Evolutionary conservation across 306 rosid genomes (phyloP).

Genomic region (Gastrolobium villosum): DNA sequence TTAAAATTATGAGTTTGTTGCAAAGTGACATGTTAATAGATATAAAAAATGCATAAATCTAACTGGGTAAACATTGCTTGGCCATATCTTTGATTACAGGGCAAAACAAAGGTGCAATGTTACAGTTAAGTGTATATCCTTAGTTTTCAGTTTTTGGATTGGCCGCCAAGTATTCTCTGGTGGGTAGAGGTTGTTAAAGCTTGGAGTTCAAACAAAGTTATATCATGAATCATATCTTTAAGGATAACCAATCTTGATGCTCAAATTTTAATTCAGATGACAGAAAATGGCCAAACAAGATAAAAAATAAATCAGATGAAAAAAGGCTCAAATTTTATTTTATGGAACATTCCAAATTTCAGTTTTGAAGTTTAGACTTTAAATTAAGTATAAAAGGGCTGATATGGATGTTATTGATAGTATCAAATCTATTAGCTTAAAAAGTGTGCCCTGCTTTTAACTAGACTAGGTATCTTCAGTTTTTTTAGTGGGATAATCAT

Average conservation of each 20-base stretch:
- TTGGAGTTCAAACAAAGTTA: constrained; percentile 57
- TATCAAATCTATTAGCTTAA: no score
- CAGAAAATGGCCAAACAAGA: neutral
- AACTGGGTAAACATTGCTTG: constrained; percentile 15
- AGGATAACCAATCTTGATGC: constrained; percentile 12
- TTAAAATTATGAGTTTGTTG: constrained; percentile 35
- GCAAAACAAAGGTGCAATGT: constrained; percentile 36
- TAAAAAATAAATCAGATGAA: no score
- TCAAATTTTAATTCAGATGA: neutral
- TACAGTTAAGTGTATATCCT: constrained; percentile 32
- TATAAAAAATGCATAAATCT: neutral
- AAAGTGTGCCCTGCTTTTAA: no score
- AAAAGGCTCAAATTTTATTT: no score
- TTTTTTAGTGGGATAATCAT: no score
- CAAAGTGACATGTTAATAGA: constrained; percentile 14
- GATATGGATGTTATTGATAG: no score
- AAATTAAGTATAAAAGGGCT: no score
- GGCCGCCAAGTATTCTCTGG: constrained; percentile 51
- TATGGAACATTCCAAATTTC: no score
- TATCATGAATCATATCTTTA: constrained; percentile 22
- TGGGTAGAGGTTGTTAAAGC: constrained; percentile 49
- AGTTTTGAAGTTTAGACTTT: no score
- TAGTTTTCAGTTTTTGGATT: constrained; percentile 43
- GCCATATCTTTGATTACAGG: constrained; percentile 43
- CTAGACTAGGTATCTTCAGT: no score